A percentile compares a stretch with the other conserved stretches of the same genome.
Evolutionary conservation across 225 moss, liverwort and hornwort species (phyloP).

Genomic region (Asterella californica): DNA sequence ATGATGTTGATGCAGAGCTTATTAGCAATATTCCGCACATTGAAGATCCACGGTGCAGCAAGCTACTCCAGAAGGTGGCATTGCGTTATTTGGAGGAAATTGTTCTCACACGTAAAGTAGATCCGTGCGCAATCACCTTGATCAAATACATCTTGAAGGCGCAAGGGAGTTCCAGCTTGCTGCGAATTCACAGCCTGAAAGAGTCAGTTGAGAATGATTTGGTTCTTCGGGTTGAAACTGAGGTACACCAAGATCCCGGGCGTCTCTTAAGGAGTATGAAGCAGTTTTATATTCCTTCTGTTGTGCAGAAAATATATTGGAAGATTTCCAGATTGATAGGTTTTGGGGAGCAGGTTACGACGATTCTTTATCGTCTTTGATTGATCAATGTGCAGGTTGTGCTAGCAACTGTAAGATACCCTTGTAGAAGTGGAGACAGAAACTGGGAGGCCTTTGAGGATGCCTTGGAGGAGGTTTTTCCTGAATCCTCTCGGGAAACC

Average conservation of each 20-base stretch:
- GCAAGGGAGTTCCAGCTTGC: constrained; percentile 21
- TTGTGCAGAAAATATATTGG: background rate
- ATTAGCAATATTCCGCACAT: constrained; percentile 42
- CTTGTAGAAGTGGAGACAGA: constrained; percentile 31
- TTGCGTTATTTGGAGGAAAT: constrained; percentile 62
- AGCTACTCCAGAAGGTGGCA: constrained; percentile 53
- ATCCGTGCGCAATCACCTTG: constrained; percentile 45
- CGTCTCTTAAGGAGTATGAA: background rate
- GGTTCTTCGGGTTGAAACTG: constrained; percentile 58
- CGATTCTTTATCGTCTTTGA: background rate
- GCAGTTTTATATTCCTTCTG: background rate
- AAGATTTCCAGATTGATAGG: background rate
- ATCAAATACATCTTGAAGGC: constrained; percentile 34
- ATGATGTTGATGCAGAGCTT: constrained; percentile 41
- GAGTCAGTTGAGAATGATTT: constrained; percentile 47
- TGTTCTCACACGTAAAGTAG: constrained; percentile 43
- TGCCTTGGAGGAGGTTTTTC: constrained; percentile 52
- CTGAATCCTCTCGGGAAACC: constrained; percentile 41
- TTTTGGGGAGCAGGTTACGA: background rate
- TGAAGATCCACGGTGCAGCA: constrained; percentile 57
- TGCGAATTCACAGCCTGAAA: constrained; percentile 42
- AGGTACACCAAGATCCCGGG: constrained; percentile 40
- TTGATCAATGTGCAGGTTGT: constrained; percentile 26
- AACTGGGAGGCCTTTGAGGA: constrained; percentile 56
- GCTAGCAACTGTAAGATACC: constrained; percentile 54